Evolutionary conservation across 2,329 filamentous ascomycete genomes (phyloP).

Genomic region (Gnomoniopsis sp.): DNA sequence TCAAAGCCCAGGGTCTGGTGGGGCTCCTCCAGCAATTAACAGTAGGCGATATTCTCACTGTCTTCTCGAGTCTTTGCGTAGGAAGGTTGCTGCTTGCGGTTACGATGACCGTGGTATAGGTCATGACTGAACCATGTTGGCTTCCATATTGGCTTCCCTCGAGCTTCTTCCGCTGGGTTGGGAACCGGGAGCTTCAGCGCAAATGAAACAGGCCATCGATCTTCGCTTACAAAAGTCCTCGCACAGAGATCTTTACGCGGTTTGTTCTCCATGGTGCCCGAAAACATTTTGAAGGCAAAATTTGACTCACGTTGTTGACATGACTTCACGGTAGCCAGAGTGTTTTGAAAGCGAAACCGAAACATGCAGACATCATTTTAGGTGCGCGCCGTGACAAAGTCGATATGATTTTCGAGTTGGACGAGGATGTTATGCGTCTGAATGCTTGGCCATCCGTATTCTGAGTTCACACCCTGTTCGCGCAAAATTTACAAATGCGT

Average conservation of each 20-base stretch:
- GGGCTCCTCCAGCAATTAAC: neutral
- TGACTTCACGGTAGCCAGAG: neutral
- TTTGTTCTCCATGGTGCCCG: neutral
- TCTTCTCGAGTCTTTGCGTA: neutral
- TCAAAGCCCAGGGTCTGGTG: neutral
- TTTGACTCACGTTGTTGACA: neutral
- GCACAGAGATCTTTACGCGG: neutral
- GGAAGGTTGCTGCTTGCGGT: neutral
- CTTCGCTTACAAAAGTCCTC: neutral
- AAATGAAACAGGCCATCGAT: conserved; percentile 2
- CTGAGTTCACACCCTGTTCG: no score
- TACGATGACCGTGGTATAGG: neutral
- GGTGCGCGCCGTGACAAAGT: no score
- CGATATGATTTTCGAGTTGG: no score
- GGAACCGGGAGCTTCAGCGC: neutral
- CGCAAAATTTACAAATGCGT: no score
- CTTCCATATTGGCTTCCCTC: no score
- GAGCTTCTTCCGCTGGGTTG: neutral
- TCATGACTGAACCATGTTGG: neutral
- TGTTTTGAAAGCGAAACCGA: no score
- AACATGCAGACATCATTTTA: no score
- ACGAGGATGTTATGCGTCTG: no score
- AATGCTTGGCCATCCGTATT: no score
- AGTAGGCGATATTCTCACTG: neutral
- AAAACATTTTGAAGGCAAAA: neutral